These are phyloP conservation scores for Saccharomycopsis malanga DNA, from an alignment of 805 yeast genomes.

Conservation along the genomic window DNA sequence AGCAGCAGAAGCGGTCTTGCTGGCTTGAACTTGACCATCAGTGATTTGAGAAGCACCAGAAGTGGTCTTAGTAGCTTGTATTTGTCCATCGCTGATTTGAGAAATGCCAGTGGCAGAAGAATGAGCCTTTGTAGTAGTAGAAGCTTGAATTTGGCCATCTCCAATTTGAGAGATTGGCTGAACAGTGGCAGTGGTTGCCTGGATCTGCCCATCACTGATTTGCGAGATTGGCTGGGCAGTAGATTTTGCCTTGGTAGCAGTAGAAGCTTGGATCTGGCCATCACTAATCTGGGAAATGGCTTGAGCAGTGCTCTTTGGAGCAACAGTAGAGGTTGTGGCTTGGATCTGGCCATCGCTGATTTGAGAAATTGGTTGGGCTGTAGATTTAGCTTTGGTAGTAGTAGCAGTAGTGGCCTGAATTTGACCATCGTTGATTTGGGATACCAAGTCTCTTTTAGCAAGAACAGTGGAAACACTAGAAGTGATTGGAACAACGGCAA, in stretches of 20 bases:
- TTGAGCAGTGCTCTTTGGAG: slow-evolving; percentile 25
- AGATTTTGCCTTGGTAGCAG: slow-evolving; percentile 29
- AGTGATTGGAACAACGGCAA: slow-evolving; percentile 48
- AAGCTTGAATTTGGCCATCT: slow-evolving; percentile 41
- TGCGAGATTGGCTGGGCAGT: slow-evolving; percentile 31
- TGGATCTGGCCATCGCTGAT: slow-evolving; percentile 58
- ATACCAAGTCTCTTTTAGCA: slow-evolving; percentile 23
- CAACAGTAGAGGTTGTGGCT: slow-evolving; percentile 33
- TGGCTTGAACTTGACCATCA: slow-evolving; percentile 38
- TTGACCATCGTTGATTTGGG: slow-evolving; percentile 24
- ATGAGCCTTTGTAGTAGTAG: slow-evolving; percentile 31
- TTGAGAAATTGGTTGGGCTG: slow-evolving; percentile 36
- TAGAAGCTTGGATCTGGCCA: slow-evolving; percentile 37
- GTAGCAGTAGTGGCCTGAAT: slow-evolving; percentile 28
- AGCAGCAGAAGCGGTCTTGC: slow-evolving; percentile 27
- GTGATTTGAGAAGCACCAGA: slow-evolving; percentile 30
- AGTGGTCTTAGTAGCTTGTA: slow-evolving; percentile 37
- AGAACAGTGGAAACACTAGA: slow-evolving; percentile 17
- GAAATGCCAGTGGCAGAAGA: slow-evolving; percentile 29
- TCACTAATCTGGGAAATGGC: slow-evolving; percentile 37
- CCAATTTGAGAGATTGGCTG: slow-evolving; percentile 38
- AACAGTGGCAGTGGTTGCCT: slow-evolving; percentile 32
- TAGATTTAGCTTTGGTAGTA: slow-evolving; percentile 21
- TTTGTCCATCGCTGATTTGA: slow-evolving; percentile 56
- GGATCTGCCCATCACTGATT: slow-evolving; percentile 35